A percentile compares a stretch with the other conserved stretches of the same genome.
phyloP scores from a whole-genome alignment of 2,329 filamentous ascomycete species.

The Aspergillus proliferans region DNA sequence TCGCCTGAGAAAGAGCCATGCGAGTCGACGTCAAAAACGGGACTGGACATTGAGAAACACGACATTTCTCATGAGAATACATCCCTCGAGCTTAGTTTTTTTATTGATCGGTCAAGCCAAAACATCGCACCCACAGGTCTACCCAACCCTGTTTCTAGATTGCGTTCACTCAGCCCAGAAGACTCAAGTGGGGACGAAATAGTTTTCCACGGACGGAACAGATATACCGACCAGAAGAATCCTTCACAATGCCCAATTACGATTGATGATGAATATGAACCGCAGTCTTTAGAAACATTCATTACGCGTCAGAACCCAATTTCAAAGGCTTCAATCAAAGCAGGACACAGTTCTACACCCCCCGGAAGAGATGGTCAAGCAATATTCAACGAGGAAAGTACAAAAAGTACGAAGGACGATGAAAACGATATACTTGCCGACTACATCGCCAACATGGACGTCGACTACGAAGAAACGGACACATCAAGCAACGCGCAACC shows the following conservation, averaged over 20 bases:
- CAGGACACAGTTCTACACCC: not conserved
- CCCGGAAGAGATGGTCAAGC: not conserved
- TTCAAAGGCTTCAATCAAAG: not conserved
- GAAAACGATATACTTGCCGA: conserved; percentile 40
- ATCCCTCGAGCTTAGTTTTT: conserved; percentile 8
- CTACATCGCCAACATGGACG: conserved; percentile 36
- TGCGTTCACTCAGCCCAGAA: conserved; percentile 35
- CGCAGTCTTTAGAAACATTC: not conserved
- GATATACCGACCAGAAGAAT: not conserved
- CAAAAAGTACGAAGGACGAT: conserved; percentile 34
- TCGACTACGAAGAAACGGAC: conserved; percentile 18
- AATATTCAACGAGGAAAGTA: not conserved
- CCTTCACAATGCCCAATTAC: not conserved
- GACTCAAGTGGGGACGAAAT: conserved; percentile 63
- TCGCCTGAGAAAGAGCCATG: not conserved
- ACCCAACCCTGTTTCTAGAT: conserved; percentile 21
- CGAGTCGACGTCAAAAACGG: not conserved
- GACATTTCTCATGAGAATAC: conserved; percentile 1
- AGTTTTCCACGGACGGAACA: conserved; percentile 32
- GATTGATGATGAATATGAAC: not conserved
- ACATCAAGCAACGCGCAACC: not conserved
- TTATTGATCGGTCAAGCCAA: conserved; percentile 31
- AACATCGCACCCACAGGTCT: conserved; percentile 22
- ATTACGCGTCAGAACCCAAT: not conserved
- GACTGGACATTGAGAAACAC: not conserved